Evolutionary conservation across 805 yeast genomes (phyloP).

Genomic region (Candida vaughaniae): DNA sequence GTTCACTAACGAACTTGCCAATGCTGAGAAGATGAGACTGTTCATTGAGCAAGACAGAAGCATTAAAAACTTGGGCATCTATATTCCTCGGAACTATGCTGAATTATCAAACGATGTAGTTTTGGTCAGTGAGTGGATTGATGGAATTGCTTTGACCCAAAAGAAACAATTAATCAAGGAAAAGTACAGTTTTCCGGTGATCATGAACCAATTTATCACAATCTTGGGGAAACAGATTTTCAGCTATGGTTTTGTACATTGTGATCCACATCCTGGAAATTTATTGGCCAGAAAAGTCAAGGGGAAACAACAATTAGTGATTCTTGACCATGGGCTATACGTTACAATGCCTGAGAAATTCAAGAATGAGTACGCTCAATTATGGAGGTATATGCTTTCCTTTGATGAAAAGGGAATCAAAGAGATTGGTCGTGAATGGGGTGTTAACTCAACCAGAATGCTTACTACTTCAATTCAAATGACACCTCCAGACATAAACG

Average conservation of each 20-base stretch:
- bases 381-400: slow-evolving; percentile 65
- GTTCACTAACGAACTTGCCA: slow-evolving; percentile 55
- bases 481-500: slow-evolving; percentile 38
- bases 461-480: slow-evolving; percentile 57
- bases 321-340: slow-evolving; percentile 76
- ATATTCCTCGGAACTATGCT: slow-evolving; percentile 55
- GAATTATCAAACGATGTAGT: slow-evolving; percentile 50
- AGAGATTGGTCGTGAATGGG: slow-evolving; percentile 60
- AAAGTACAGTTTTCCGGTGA: slow-evolving; percentile 35
- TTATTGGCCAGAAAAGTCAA: slow-evolving; percentile 48
- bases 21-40: slow-evolving; percentile 42
- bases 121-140: slow-evolving; percentile 72
- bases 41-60: slow-evolving; percentile 43
- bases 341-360: slow-evolving; percentile 52
- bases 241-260: slow-evolving; percentile 65
- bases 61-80: slow-evolving; percentile 37
- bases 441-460: slow-evolving; percentile 62
- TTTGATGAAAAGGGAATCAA: slow-evolving; percentile 48
- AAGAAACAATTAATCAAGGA: slow-evolving; percentile 39
- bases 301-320: slow-evolving; percentile 55
- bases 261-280: slow-evolving; percentile 85
- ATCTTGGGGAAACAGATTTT: slow-evolving; percentile 60
- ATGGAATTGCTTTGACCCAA: slow-evolving; percentile 60
- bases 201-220: slow-evolving; percentile 52
- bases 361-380: slow-evolving; percentile 52